phyloP scores from a whole-genome alignment of 2,329 filamentous ascomycete species.

The Colletotrichum agaves region DNA sequence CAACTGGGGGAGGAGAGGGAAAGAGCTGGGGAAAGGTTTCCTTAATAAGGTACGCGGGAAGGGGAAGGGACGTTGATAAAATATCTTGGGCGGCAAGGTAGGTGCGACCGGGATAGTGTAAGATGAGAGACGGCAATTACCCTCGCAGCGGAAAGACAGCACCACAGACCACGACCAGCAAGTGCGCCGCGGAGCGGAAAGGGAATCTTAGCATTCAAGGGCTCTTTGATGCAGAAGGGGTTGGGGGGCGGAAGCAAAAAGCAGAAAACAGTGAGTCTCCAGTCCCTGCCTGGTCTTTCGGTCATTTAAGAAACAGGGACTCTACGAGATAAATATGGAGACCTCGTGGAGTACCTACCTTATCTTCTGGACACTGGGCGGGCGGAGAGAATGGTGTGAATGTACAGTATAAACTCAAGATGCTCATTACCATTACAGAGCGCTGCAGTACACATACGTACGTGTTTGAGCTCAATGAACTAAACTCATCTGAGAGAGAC shows the following conservation, averaged over 20 bases:
- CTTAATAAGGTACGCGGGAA: neutral
- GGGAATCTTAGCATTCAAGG: conserved; percentile 8
- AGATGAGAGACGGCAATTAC: conserved; percentile 16
- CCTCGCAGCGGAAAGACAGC: neutral
- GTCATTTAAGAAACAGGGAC: conserved; percentile 36
- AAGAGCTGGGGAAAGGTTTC: conserved; percentile 23
- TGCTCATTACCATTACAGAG: no score
- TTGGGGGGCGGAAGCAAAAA: neutral
- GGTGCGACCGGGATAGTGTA: conserved; percentile 2
- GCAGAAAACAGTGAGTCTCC: neutral
- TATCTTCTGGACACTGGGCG: neutral
- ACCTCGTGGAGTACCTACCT: conserved; percentile 4
- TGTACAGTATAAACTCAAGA: conserved; percentile 4
- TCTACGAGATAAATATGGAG: conserved; percentile 21
- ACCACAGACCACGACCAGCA: neutral
- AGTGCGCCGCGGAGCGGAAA: conserved; percentile 12
- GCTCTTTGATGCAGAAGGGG: neutral
- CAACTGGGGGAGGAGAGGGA: conserved; percentile 24
- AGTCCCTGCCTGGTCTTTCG: conserved; percentile 6
- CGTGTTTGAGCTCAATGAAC: conserved; percentile 4
- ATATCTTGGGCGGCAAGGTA: conserved; percentile 25
- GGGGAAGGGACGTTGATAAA: conserved; percentile 24
- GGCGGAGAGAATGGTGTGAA: neutral
- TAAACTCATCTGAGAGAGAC: neutral
- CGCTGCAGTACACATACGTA: neutral